Evolutionary conservation across 306 rosid species (phyloP).

Genomic region (Prosopis cineraria): DNA sequence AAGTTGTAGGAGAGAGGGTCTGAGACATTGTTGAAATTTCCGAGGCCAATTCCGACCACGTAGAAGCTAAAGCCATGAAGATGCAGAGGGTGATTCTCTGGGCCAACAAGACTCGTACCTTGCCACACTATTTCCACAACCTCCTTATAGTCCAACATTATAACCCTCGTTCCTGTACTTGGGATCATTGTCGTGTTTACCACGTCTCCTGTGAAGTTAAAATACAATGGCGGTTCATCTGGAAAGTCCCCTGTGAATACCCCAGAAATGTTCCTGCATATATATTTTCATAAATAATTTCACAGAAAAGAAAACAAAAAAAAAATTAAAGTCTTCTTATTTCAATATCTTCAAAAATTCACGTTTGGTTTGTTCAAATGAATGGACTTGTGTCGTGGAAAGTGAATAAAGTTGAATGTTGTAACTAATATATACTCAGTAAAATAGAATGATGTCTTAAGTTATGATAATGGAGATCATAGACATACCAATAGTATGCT

Average conservation of each 20-base stretch:
- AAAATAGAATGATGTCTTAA: too few species aligned
- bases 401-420: too few species aligned
- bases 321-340: too few species aligned
- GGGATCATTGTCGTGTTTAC: slow-evolving; percentile 20
- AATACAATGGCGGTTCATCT: slow-evolving; percentile 16
- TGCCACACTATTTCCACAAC: slow-evolving; percentile 49
- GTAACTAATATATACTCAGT: too few species aligned
- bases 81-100: slow-evolving; percentile 56
- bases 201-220: slow-evolving; percentile 45
- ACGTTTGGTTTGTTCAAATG: too few species aligned
- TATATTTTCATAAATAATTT: not conserved
- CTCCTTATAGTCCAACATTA: slow-evolving; percentile 32
- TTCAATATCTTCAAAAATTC: too few species aligned
- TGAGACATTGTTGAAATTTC: slow-evolving; percentile 32
- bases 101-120: slow-evolving; percentile 37
- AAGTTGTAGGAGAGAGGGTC: slow-evolving; percentile 33
- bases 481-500: slow-evolving; percentile 43
- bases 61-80: slow-evolving; percentile 52
- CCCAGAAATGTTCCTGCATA: slow-evolving; percentile 38
- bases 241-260: slow-evolving; percentile 41
- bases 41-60: slow-evolving; percentile 37
- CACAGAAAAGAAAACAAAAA: not conserved
- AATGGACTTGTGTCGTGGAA: too few species aligned
- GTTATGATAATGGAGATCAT: slow-evolving; percentile 3
- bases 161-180: slow-evolving; percentile 33